Base-by-base conservation (phyloP, 495 filamentous ascomycete species). In the Penicillium cinerascens region DNA sequence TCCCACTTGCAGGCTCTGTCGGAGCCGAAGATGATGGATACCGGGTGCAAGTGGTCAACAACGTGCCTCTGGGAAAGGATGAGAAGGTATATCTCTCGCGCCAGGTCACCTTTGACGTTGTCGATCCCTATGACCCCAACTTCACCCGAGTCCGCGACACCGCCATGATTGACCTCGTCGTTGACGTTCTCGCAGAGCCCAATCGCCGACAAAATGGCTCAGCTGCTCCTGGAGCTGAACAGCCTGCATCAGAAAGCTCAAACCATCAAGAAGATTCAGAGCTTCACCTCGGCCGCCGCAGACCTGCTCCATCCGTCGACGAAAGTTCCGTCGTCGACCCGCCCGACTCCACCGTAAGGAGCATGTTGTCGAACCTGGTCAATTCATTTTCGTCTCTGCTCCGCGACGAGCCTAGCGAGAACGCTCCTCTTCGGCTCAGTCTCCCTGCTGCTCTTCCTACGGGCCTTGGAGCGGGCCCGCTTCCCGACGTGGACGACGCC, bases 61-160 rank as follows among this genome's bases (percentile, higher is more conserved):
- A 87, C 60, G 78, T 95, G 23, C 78, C 86, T 0, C 73, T 98
- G 1, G 93, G 93, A 8, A 86, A 88, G 51, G 91, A 96, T 59
- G 93, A 98, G 72, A 90, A 86, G 61, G 82, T 97, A 48, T 88
- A 90, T 61, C 75, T 98, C 49, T 75, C 83, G n/a, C 79, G 87
- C 21, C 83, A 91, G 29, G 79, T 89, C 33, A 79, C 95, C 44
- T 82, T 84, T 52, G 84, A 86, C 44, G 80, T 91, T 51, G 63
- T 86, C 44, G 79, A 83, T 63, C 81, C 82, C 2, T 79, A 80
- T 36, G 93, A 97, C 70, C 87, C 90, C 11, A 81, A 89, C 37
- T 97, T 97, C 63, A 88, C 86, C 18, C 81, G 88, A 26, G 71
- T 91, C 21, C 80, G 86, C 42, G 90, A 96, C 68, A 69, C 80